Evolutionary conservation across 2,329 filamentous ascomycete species (phyloP).

Genomic region (Plenodomus lindquistii): DNA sequence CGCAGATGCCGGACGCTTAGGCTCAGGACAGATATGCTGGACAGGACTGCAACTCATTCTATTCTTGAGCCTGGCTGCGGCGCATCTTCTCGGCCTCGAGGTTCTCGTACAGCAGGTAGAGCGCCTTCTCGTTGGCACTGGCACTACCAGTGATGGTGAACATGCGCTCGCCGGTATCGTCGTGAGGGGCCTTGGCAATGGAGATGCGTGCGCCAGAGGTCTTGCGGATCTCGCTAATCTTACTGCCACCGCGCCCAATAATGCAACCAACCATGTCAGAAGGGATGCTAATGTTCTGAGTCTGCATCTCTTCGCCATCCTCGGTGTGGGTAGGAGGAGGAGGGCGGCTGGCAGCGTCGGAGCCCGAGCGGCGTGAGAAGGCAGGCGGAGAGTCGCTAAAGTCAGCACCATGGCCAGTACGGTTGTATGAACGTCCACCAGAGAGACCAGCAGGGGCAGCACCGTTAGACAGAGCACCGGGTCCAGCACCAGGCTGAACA

Average conservation of each 20-base stretch:
- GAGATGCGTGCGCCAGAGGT: slow-evolving; percentile 95
- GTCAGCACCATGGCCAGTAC: slow-evolving; percentile 95
- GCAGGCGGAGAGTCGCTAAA: slow-evolving; percentile 82
- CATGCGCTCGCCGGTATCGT: slow-evolving; percentile 98
- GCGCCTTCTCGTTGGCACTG: slow-evolving; percentile 90
- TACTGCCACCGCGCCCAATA: slow-evolving; percentile 90
- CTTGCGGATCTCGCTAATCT: slow-evolving; percentile 99
- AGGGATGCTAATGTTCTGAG: slow-evolving; percentile 98
- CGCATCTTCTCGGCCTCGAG: slow-evolving; percentile 99
- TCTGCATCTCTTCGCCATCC: slow-evolving; percentile 96
- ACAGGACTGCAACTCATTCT: slow-evolving; percentile 1
- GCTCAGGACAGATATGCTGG: slow-evolving; percentile 3
- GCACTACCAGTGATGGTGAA: slow-evolving; percentile 98
- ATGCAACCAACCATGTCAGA: slow-evolving; percentile 99
- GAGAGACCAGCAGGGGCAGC: slow-evolving; percentile 56
- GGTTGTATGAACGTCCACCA: slow-evolving; percentile 72
- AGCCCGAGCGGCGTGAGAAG: slow-evolving; percentile 76
- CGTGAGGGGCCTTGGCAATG: slow-evolving; percentile 95
- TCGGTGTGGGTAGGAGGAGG: slow-evolving; percentile 84
- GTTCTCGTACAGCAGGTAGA: slow-evolving; percentile 98
- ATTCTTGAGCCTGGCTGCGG: slow-evolving; percentile 72
- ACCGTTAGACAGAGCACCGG: slow-evolving; percentile 56
- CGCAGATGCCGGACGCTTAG: neutral
- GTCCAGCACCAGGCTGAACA: slow-evolving; percentile 67
- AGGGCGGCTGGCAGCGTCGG: slow-evolving; percentile 77